Evolutionary conservation across 2,329 filamentous ascomycete species (phyloP), one percentile per base, ranked within the genome.

Genomic region (Trichoderma koningii): DNA sequence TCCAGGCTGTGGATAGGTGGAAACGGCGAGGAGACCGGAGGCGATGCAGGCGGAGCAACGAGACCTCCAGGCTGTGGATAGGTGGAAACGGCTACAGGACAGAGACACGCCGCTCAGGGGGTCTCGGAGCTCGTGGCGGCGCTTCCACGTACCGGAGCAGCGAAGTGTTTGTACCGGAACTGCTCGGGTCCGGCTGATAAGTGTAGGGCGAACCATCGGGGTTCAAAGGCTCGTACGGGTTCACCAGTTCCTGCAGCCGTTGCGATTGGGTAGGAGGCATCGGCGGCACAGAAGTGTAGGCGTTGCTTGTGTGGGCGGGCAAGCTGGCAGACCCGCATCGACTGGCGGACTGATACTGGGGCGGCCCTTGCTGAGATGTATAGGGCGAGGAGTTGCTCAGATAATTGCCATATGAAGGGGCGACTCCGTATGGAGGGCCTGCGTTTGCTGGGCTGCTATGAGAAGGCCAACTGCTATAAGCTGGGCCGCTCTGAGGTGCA

Each of bases 301-400:
- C 17, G 38, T 5, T 23, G n/a, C 9, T 48, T 5, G 45, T 7
- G 2, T 45, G 62, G 2, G 52, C 44, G 15, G 62, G 62, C 19
- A 64, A n/a, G 34, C 57, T 64, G 42, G 52, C 53, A 1, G 52
- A 64, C 12, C 56, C 44, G 15, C 38, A 23, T 34, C 48, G 59
- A n/a, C 28, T 14, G 21, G 42, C 19, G 41, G 19, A 17, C 2
- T 60, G 44, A 4, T 60, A 50, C 15, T 26, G 41, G 4, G 12
- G 10, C 3, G n/a, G 28, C 12, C 15, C 30, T 41, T 50, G 56
- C 30, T n/a, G 56, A 45, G 30, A 45, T 26, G 56, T 10, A 19
- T 38, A 48, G 10, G 28, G 19, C 19, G 30, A 60, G 14, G 45
- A 0, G 30, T 28, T 12, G 41, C 21, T 48, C 10, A 10, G 15